Percentiles rank a stretch among this genome's conserved stretches.
Conservation (phyloP, 805 yeast species). For the Kodamaea sagamina region DNA sequence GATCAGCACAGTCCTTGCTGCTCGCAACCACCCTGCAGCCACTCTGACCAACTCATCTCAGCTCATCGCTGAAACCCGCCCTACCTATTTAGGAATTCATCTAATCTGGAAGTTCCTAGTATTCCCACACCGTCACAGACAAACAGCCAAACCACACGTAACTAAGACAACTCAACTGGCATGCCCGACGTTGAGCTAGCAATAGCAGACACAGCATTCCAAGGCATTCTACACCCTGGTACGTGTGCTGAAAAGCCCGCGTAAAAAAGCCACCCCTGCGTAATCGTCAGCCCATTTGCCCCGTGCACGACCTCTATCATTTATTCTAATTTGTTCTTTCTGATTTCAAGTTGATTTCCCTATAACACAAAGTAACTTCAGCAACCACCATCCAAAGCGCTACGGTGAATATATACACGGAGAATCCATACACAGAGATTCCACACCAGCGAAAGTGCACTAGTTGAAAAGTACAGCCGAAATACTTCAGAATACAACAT, state of each 20-base stretch:
- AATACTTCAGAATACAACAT: not conserved
- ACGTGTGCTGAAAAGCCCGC: too few relatives aligned
- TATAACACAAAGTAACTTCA: slow-evolving; percentile 4
- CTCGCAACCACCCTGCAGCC: too few relatives aligned
- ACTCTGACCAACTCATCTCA: too few relatives aligned
- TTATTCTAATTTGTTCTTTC: slow-evolving; percentile 5
- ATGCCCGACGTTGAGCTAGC: too few relatives aligned
- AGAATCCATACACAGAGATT: not conserved
- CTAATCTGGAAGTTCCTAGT: too few relatives aligned
- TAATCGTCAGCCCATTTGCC: not conserved
- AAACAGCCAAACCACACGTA: too few relatives aligned
- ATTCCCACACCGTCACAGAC: too few relatives aligned
- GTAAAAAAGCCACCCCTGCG: not conserved
- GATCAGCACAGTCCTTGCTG: too few relatives aligned
- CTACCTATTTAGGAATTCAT: too few relatives aligned
- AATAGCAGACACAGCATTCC: not conserved
- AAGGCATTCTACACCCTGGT: too few relatives aligned
- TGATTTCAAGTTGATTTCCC: not conserved
- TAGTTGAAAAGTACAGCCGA: not conserved
- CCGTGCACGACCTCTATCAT: slow-evolving; percentile 5
- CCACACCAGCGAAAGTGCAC: not conserved
- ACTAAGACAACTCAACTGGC: too few relatives aligned
- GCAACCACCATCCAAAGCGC: not conserved
- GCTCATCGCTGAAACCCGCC: too few relatives aligned
- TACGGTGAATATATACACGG: not conserved